These are phyloP conservation scores for Eurotiales sp. DNA, from an alignment of 2,329 filamentous ascomycete genomes.

Conservation along the genomic window DNA sequence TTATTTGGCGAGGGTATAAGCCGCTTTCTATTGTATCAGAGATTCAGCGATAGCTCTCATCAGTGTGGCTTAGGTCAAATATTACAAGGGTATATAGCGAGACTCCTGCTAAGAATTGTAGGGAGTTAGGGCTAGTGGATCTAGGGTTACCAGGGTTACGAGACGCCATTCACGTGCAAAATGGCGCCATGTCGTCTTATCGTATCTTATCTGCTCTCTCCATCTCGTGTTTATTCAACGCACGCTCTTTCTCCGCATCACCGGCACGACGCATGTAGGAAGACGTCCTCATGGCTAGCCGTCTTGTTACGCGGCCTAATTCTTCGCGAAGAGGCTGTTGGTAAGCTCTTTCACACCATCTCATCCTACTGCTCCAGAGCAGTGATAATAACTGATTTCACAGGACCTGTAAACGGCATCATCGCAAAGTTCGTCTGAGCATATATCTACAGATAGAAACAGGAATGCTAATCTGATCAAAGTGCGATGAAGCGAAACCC, in stretches of 20 bases:
- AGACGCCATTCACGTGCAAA: too few species aligned
- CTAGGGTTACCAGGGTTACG: too few species aligned
- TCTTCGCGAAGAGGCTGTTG: conserved; percentile 5
- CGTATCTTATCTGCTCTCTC: too few species aligned
- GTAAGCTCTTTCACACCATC: background rate
- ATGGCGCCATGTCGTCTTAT: too few species aligned
- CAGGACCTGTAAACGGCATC: conserved; percentile 5
- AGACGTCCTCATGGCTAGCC: background rate
- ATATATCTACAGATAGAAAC: background rate
- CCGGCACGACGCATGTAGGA: background rate
- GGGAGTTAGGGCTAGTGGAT: too few species aligned
- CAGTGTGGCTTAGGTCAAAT: too few species aligned
- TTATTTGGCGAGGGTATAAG: background rate
- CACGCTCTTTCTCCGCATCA: too few species aligned
- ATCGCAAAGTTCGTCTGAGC: conserved; percentile 1
- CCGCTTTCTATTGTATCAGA: too few species aligned
- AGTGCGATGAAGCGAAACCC: conserved; percentile 5
- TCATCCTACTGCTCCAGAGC: background rate
- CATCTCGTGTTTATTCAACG: too few species aligned
- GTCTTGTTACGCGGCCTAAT: background rate
- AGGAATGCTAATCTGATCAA: background rate
- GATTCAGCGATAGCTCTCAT: too few species aligned
- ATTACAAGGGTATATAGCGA: too few species aligned
- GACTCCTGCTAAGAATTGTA: too few species aligned
- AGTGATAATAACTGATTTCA: background rate